Base-by-base conservation (phyloP, 495 filamentous ascomycete genomes). In the Pyrenopolyporus hunteri region DNA sequence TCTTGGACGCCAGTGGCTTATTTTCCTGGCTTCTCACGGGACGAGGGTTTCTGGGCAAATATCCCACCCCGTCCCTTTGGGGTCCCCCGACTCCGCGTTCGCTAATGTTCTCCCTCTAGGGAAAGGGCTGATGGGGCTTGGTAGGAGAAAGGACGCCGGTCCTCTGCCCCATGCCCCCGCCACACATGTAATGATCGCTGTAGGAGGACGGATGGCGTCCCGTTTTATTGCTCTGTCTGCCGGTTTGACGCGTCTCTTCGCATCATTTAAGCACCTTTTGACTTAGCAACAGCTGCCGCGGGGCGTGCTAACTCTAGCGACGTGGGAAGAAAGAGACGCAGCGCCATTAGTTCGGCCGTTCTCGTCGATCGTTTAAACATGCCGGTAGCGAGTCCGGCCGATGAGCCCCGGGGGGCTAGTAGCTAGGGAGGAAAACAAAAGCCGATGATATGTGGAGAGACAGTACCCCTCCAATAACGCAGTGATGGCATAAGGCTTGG, bases 361-460 rank as follows among this genome's bases (percentile, higher is more conserved):
- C 49, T 61, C 50, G 40, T 57, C 57, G 51, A 52, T 66, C 46
- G 40, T 66, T n/a, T 45, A 36, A 60, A 55, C 57, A 48, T 66
- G 57, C 55, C 57, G 57, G 57, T 33, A 59, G 40, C 45, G 46
- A 66, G 44, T 66, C 63, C 63, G 57, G 63, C 57, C 63, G 63
- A 66, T 48, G 39, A 44, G 51, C 29, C 36, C n/a, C 57, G 63
- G 57, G 23, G 32, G 23, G 22, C 52, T 42, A 66, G 31, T 51
- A 53, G 63, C 57, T 51, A 66, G 63, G 63, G 49, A 66, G 42
- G 63, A 66, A 61, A 61, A 53, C 63, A 66, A 66, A 43, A 66
- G 63, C 63, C 63, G 63, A 66, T 28, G 47, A 61, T 46, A 31
- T 66, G 63, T 66, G 63, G 63, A 66, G 57, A 66, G 52, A 54